These are phyloP conservation scores for Trichophyton verrucosum DNA, from an alignment of 2,329 filamentous ascomycete species.

Conservation along the genomic window DNA sequence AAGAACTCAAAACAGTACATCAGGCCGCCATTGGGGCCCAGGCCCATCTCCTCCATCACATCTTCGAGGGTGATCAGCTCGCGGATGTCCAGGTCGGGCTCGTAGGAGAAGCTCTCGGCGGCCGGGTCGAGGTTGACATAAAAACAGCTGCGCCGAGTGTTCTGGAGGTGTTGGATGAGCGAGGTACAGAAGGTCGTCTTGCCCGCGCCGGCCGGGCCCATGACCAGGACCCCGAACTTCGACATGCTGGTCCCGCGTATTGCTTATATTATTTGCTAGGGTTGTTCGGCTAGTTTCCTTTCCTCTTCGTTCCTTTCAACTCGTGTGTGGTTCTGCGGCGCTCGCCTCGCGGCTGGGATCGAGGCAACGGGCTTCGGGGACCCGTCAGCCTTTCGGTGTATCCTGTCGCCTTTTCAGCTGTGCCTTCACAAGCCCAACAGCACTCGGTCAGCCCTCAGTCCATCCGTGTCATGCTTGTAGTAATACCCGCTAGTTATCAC, in stretches of 20 bases:
- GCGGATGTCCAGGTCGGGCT: slow-evolving; percentile 89
- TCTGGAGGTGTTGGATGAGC: slow-evolving; percentile 82
- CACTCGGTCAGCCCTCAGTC: no score
- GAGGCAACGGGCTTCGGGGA: neutral
- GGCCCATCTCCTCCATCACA: slow-evolving; percentile 87
- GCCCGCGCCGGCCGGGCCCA: slow-evolving; percentile 91
- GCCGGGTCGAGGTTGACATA: slow-evolving; percentile 98
- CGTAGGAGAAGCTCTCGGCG: slow-evolving; percentile 81
- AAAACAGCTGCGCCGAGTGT: slow-evolving; percentile 85
- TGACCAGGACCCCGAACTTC: slow-evolving; percentile 88
- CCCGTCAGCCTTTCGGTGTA: neutral
- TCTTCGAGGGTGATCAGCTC: slow-evolving; percentile 87
- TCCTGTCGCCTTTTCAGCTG: no score
- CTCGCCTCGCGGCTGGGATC: neutral
- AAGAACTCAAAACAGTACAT: slow-evolving; percentile 97
- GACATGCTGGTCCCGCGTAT: slow-evolving; percentile 47
- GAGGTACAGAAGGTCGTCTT: slow-evolving; percentile 95
- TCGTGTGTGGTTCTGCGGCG: neutral
- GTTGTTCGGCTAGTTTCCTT: neutral
- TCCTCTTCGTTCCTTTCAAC: neutral
- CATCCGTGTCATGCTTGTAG: no score
- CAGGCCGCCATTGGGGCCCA: slow-evolving; percentile 82
- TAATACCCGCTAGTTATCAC: no score
- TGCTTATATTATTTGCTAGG: neutral
- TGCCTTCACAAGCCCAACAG: no score